A percentile compares a stretch with the other conserved stretches of the same genome.
Evolutionary conservation across 2,329 filamentous ascomycete species (phyloP).

Genomic region (Talaromyces sp.): DNA sequence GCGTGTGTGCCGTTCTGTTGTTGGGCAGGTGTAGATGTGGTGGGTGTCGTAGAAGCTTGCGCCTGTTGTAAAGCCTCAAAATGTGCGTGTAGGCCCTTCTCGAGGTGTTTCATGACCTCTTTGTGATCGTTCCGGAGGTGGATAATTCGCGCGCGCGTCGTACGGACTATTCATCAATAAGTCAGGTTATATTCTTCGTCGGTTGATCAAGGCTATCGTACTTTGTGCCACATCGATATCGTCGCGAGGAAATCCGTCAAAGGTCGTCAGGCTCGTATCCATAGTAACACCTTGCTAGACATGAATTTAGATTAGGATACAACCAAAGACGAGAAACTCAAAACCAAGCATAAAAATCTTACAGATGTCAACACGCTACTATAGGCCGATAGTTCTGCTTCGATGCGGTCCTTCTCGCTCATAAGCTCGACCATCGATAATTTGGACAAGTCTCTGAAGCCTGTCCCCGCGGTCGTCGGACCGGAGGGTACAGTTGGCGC

Average conservation of each 20-base stretch:
- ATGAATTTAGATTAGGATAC: conserved; percentile 20
- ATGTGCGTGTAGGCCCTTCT: conserved; percentile 81
- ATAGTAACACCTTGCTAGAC: conserved; percentile 84
- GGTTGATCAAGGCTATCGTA: conserved; percentile 42
- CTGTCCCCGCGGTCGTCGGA: conserved; percentile 58
- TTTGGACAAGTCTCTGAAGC: conserved; percentile 61
- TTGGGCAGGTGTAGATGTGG: conserved; percentile 17
- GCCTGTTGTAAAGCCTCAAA: conserved; percentile 69
- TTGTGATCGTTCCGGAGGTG: conserved; percentile 91
- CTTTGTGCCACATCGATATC: conserved; percentile 95
- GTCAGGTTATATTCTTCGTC: background rate
- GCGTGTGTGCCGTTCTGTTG: conserved; percentile 17
- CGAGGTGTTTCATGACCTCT: conserved; percentile 75
- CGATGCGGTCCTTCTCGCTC: conserved; percentile 76
- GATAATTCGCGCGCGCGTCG: conserved; percentile 87
- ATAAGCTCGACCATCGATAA: conserved; percentile 77
- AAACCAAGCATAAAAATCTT: conserved; percentile 29
- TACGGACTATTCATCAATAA: conserved; percentile 63
- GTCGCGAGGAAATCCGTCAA: conserved; percentile 86
- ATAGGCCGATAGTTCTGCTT: conserved; percentile 81
- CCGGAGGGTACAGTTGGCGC: conserved; percentile 73
- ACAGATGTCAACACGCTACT: conserved; percentile 87
- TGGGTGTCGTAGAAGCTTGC: conserved; percentile 35
- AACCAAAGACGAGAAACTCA: conserved; percentile 6
- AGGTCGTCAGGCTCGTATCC: conserved; percentile 80